Evolutionary conservation across 495 filamentous ascomycete genomes (phyloP).

Genomic region (Copromyces sp.): DNA sequence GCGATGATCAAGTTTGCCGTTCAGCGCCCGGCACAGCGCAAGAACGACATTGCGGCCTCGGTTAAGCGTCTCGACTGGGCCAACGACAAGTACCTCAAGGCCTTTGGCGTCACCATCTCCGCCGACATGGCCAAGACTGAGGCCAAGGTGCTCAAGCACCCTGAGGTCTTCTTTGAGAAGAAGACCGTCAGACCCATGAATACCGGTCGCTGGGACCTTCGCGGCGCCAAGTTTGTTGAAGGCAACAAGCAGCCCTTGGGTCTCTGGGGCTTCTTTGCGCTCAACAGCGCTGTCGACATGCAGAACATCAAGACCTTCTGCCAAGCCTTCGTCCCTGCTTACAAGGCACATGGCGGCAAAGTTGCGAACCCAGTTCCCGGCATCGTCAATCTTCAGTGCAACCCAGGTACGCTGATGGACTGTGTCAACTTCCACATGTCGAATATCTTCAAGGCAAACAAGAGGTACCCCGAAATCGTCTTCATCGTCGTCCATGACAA

Average conservation of each 20-base stretch:
- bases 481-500: conserved; percentile 65
- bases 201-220: conserved; percentile 76
- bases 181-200: conserved; percentile 42
- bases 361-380: conserved; percentile 35
- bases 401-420: background rate
- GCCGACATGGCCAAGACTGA: conserved; percentile 49
- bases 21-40: conserved; percentile 51
- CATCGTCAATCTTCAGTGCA: background rate
- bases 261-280: conserved; percentile 54
- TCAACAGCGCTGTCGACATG: conserved; percentile 21
- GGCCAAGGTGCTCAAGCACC: conserved; percentile 61
- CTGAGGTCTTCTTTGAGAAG: conserved; percentile 54
- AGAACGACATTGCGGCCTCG: conserved; percentile 48
- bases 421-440: background rate
- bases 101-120: conserved; percentile 61
- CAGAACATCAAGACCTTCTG: conserved; percentile 45
- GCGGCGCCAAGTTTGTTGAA: conserved; percentile 61
- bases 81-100: conserved; percentile 53
- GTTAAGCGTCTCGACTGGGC: conserved; percentile 57
- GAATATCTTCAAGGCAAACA: background rate
- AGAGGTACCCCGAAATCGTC: conserved; percentile 45
- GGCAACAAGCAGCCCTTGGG: conserved; percentile 49
- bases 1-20: conserved; percentile 84
- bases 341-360: conserved; percentile 60
- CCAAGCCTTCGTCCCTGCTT: conserved; percentile 48